phyloP scores from a whole-genome alignment of 2,329 filamentous ascomycete species.

The Zymoseptoria ardabiliae region DNA sequence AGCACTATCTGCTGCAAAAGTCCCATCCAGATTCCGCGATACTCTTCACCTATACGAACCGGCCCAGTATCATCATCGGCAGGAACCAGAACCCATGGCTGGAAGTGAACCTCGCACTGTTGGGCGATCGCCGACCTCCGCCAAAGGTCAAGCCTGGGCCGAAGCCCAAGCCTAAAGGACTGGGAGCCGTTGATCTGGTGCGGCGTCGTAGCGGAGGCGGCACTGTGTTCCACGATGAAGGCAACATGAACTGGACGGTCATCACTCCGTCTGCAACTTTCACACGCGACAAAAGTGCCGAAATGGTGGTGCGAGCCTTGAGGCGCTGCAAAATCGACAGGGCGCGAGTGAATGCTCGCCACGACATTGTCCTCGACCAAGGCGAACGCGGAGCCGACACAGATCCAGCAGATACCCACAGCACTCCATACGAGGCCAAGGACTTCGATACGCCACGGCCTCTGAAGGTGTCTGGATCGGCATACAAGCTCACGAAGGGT shows the following conservation, averaged over 20 bases:
- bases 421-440: constrained; percentile 36
- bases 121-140: constrained; percentile 31
- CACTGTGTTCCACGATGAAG: constrained; percentile 85
- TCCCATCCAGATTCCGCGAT: constrained; percentile 65
- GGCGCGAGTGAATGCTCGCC: constrained; percentile 74
- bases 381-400: constrained; percentile 20
- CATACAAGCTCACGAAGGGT: constrained; percentile 80
- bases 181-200: constrained; percentile 55
- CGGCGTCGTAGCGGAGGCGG: constrained; percentile 83
- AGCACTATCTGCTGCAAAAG: constrained; percentile 78
- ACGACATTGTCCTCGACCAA: constrained; percentile 79
- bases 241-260: constrained; percentile 92
- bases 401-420: constrained; percentile 37
- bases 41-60: constrained; percentile 82
- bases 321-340: constrained; percentile 50
- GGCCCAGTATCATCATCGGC: constrained; percentile 81
- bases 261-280: constrained; percentile 72
- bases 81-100: constrained; percentile 98
- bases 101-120: constrained; percentile 67
- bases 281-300: constrained; percentile 77
- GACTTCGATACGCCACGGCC: constrained; percentile 28
- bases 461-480: constrained; percentile 83
- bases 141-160: constrained; percentile 27
- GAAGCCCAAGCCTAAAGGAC: constrained; percentile 31
- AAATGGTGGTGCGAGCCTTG: constrained; percentile 87